phyloP scores from a whole-genome alignment of 2,329 filamentous ascomycete species.

The Fusarium sp. region DNA sequence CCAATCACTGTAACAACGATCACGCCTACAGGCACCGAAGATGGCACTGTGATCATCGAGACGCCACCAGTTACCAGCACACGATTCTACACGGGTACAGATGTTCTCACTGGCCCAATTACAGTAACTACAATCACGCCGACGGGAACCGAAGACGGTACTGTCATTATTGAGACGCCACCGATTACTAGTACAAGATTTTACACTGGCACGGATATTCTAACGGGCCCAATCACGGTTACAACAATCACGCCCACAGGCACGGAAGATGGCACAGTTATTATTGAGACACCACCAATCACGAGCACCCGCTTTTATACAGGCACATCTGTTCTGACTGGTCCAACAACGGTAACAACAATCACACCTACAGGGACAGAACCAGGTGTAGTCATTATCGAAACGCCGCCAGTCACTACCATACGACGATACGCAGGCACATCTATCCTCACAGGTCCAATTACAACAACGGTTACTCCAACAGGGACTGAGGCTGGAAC shows the following conservation, averaged over 20 bases:
- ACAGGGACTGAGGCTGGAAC: not conserved
- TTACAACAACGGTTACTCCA: not conserved
- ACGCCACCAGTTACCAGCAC: not conserved
- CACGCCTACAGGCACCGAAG: not conserved
- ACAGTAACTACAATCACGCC: not conserved
- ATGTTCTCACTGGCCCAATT: not conserved
- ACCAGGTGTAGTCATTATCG: not conserved
- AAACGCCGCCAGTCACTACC: not conserved
- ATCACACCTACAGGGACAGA: not conserved
- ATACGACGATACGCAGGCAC: not conserved
- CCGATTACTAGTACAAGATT: not conserved
- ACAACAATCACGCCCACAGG: not conserved
- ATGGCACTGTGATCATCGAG: not conserved
- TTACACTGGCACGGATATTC: not conserved
- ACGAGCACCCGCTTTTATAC: constrained; percentile 1
- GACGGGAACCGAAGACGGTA: not conserved
- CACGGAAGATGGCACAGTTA: not conserved
- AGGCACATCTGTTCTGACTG: not conserved
- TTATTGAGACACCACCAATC: not conserved
- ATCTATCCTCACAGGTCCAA: not conserved
- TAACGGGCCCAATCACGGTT: not conserved
- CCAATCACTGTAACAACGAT: not conserved
- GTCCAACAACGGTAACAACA: not conserved
- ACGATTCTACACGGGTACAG: constrained; percentile 2
- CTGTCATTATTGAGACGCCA: not conserved